Base-by-base conservation (phyloP, 2,329 filamentous ascomycete genomes). In the Cladosporium sp. region DNA sequence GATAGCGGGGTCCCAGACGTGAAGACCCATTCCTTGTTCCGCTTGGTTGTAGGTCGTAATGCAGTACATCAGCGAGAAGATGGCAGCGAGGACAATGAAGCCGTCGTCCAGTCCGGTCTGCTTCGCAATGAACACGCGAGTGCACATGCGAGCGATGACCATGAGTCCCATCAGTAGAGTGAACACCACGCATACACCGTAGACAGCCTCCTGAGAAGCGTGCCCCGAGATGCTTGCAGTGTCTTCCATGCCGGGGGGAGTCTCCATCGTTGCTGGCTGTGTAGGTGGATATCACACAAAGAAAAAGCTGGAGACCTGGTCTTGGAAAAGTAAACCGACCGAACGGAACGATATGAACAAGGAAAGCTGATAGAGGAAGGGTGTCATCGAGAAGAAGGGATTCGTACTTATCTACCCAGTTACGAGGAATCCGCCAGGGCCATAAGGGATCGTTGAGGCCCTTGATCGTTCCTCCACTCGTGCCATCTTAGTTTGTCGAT, bases 391-490 rank as follows among this genome's bases (percentile, higher is more conserved):
- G 12, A 30, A 21, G 26, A 32, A 57, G 36, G 51, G 61, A 28
- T 36, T 57, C n/a, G 30, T 41, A 58, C n/a, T 41, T 21, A 38
- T 52, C 36, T 64, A 34, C 38, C n/a, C 61, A 49, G 55, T 24
- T 64, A 64, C 30, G 36, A 57, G 14, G 14, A 26, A 21, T 34
- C 36, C 32, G 61, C 51, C 52, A 41, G 38, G 61, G 51, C 34
- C 51, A 64, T 36, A 18, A 34, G 51, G 34, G 61, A 26, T 64
- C 61, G 61, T 64, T 64, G 61, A 47, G 61, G 51, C 51, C 61
- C 61, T 57, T 55, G 52, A 18, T 14, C 52, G n/a, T 11, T 24
- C 8, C 12, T 47, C 47, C 51, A 24, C 32, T 18, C 51, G 24
- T 30, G 51, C 51, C 44, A 52, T 54, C 26, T 38, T 18, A 10